Evolutionary conservation across 306 rosid genomes (phyloP).

Genomic region (Cucumis melo): DNA sequence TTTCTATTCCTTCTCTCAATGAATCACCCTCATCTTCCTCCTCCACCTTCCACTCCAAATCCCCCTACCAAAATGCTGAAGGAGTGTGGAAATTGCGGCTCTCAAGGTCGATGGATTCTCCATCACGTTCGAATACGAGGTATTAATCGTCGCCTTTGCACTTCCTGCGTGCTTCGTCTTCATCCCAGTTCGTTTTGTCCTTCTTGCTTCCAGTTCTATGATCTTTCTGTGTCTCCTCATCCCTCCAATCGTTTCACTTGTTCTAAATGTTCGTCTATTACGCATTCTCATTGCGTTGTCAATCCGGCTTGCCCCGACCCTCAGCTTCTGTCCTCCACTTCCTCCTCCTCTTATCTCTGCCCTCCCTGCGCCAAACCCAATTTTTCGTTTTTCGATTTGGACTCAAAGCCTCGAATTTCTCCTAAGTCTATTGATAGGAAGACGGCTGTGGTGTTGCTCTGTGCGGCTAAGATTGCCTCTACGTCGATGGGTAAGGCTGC

Average conservation of each 20-base stretch:
- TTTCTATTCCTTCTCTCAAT: neutral
- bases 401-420: neutral
- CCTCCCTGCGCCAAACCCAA: conserved; percentile 45
- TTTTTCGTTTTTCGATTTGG: conserved; percentile 42
- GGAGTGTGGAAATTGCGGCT: conserved; percentile 47
- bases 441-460: conserved; percentile 29
- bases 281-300: conserved; percentile 59
- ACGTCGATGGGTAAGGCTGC: conserved; percentile 25
- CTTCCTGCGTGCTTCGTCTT: conserved; percentile 73
- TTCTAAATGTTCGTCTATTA: conserved; percentile 53
- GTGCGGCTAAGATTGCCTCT: conserved; percentile 52
- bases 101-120: conserved; percentile 25
- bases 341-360: conserved; percentile 27
- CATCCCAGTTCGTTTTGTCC: conserved; percentile 64
- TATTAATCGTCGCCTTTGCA: conserved; percentile 48
- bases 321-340: neutral
- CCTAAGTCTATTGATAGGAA: conserved; percentile 20
- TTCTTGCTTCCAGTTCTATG: conserved; percentile 43
- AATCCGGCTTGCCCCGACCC: conserved; percentile 12
- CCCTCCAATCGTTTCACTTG: conserved; percentile 37
- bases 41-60: neutral
- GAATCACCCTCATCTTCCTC: conserved; percentile 1
- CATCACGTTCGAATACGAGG: conserved; percentile 43
- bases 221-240: conserved; percentile 22
- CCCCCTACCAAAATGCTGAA: neutral